Evolutionary conservation across 2,329 filamentous ascomycete species (phyloP).

Genomic region (Colletotrichum limetticola): DNA sequence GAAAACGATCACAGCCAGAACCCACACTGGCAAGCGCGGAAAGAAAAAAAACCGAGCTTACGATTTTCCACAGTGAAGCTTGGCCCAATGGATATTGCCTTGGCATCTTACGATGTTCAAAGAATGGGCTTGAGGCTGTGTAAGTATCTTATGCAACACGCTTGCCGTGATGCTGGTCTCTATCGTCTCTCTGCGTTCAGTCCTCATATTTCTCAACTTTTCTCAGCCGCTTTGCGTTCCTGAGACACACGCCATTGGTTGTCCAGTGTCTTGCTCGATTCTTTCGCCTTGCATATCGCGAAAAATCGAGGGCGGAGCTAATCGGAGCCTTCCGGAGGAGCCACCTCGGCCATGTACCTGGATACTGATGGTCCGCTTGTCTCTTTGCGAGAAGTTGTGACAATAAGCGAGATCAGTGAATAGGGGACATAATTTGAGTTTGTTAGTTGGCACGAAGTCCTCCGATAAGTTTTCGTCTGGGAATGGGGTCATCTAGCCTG

Average conservation of each 20-base stretch:
- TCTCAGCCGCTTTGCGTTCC: not conserved
- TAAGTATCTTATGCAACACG: not conserved
- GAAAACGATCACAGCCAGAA: not conserved
- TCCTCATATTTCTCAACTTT: not conserved
- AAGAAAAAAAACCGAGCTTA: not conserved
- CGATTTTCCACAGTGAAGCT: not conserved
- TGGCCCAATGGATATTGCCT: constrained; percentile 11
- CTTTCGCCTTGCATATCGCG: not conserved
- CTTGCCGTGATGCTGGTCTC: not conserved
- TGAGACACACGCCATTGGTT: too few species aligned
- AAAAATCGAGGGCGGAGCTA: too few species aligned
- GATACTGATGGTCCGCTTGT: not conserved
- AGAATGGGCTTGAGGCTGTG: not conserved
- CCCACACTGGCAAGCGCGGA: not conserved
- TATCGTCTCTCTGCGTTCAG: not conserved
- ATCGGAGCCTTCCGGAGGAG: not conserved
- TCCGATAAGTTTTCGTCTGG: not conserved
- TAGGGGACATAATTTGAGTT: not conserved
- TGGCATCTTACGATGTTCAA: constrained; percentile 32
- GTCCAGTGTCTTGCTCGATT: not conserved
- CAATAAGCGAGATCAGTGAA: not conserved
- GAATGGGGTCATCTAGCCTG: not conserved
- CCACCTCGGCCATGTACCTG: not conserved
- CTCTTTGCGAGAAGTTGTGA: not conserved
- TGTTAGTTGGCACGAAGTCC: not conserved